Percentiles rank a stretch among this genome's conserved stretches.
These are phyloP conservation scores for Fusarium pilosicola DNA, from an alignment of 2,329 filamentous ascomycete species.

Conservation along the genomic window DNA sequence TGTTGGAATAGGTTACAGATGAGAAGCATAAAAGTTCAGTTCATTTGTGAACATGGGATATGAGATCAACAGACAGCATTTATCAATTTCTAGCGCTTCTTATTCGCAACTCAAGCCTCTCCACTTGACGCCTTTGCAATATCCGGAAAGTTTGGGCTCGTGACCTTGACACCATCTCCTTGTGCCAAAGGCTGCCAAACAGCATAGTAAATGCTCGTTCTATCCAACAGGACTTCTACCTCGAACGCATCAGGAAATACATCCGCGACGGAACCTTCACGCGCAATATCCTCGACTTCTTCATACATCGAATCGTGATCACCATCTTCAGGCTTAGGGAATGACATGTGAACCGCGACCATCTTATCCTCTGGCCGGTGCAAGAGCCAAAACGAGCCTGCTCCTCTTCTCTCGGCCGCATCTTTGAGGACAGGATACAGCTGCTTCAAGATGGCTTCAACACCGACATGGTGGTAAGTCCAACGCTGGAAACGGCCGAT, in stretches of 20 bases:
- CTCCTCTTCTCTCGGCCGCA: slow-evolving; percentile 22
- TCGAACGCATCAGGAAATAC: slow-evolving; percentile 24
- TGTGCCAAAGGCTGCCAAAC: slow-evolving; percentile 24
- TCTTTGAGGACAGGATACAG: slow-evolving; percentile 33
- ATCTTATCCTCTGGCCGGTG: slow-evolving; percentile 24
- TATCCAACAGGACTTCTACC: slow-evolving; percentile 1
- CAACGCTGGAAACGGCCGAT: slow-evolving; percentile 37
- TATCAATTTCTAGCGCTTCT: fast-evolving
- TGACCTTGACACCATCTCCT: slow-evolving; percentile 14
- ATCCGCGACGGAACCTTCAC: not conserved
- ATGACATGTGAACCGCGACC: slow-evolving; percentile 28
- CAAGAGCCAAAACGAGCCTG: slow-evolving; percentile 32
- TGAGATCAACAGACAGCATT: not conserved
- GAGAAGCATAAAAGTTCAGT: not conserved
- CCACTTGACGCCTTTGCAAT: not conserved
- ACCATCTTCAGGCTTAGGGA: not conserved
- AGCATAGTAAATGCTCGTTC: slow-evolving; percentile 24
- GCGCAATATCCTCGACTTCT: not conserved
- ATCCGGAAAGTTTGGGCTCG: slow-evolving; percentile 19
- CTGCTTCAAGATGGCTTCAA: slow-evolving; percentile 23
- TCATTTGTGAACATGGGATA: too few species aligned
- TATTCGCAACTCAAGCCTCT: not conserved
- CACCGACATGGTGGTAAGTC: slow-evolving; percentile 18
- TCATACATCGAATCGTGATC: slow-evolving; percentile 2
- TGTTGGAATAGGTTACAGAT: not conserved